Evolutionary conservation across 2,329 filamentous ascomycete genomes (phyloP), one percentile per base, ranked within the genome.

Genomic region (Canariomyces notabilis): DNA sequence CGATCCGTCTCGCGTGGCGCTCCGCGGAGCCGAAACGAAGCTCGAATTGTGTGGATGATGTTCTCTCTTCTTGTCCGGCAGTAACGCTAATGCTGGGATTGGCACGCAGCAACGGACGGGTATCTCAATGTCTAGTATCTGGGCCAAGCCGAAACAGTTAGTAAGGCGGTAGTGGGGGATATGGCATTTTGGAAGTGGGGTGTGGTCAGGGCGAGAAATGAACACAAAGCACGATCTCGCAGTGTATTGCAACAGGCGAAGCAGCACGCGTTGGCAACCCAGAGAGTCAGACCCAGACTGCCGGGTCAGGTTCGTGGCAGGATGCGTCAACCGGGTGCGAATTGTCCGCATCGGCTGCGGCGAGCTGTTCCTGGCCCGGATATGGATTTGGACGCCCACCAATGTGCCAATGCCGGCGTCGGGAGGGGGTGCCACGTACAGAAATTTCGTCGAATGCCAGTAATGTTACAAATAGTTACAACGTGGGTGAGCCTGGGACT

Each of bases 391-490:
- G 42, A 38, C 15, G 38, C 18, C 44, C 36, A 20, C 31, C 26
- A n/a, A n/a, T n/a, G n/a, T n/a, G n/a, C n/a, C 35, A 22, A 37
- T 37, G 29, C 36, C 16, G 32, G 36, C n/a, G 26, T 41, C 37
- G 41, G 43, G 40, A 37, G 36, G 34, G 37, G 29, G 35, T 37
- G 31, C 26, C 44, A 56, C 55, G 31, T 55, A 59, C 57, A 52
- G 45, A 57, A 57, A 52, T 37, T 44, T 53, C 50, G 45, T 43
- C 39, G 47, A 53, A 57, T 54, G 53, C 52, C 40, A 52, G 51
- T 53, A 56, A 56, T 53, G 54, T 41, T 58, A 58, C 53, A 57
- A 51, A n/a, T n/a, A n/a, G n/a, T 57, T 54, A 58, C 41, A 54
- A 44, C 15, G 42, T 45, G 38, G 40, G 43, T 37, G 41, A 11